Percentiles rank a stretch among this genome's conserved stretches.
Conservation (phyloP, 495 filamentous ascomycete species). For the Trichoderma reesei region DNA sequence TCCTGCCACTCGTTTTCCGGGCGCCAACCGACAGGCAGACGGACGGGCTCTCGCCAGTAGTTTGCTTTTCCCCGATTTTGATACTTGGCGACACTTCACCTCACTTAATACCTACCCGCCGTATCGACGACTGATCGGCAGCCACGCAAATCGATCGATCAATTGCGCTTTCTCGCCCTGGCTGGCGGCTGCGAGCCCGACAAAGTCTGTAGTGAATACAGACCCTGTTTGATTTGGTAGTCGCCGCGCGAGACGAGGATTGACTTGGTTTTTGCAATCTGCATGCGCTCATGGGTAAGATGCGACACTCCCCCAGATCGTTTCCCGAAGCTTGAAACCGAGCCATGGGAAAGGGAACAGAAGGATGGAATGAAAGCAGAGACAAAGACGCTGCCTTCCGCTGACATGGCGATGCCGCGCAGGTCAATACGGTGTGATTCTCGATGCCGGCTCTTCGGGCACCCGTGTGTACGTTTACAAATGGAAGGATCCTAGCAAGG, state of each 20-base stretch:
- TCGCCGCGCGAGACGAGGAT: neutral
- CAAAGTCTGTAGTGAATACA: neutral
- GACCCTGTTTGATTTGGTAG: neutral
- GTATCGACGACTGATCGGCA: neutral
- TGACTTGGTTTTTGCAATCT: neutral
- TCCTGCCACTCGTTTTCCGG: neutral
- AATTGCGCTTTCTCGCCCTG: neutral
- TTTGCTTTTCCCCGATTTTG: neutral
- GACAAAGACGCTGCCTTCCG: neutral
- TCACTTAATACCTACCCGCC: no score
- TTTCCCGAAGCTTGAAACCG: neutral
- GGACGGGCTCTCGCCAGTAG: no score
- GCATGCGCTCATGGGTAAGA: conserved; percentile 8
- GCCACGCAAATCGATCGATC: neutral
- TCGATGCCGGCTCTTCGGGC: conserved; percentile 61
- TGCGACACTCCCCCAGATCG: neutral
- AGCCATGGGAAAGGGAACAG: neutral
- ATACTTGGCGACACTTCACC: no score
- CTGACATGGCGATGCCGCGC: neutral
- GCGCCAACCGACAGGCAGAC: neutral
- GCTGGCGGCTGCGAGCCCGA: neutral
- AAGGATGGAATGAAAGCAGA: neutral
- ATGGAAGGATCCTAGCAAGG: conserved; percentile 70
- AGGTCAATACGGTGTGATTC: conserved; percentile 51
- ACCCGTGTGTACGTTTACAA: conserved; percentile 88